Evolutionary conservation across 2,329 filamentous ascomycete species (phyloP).

Genomic region (Berkeleyomyces rouxiae): DNA sequence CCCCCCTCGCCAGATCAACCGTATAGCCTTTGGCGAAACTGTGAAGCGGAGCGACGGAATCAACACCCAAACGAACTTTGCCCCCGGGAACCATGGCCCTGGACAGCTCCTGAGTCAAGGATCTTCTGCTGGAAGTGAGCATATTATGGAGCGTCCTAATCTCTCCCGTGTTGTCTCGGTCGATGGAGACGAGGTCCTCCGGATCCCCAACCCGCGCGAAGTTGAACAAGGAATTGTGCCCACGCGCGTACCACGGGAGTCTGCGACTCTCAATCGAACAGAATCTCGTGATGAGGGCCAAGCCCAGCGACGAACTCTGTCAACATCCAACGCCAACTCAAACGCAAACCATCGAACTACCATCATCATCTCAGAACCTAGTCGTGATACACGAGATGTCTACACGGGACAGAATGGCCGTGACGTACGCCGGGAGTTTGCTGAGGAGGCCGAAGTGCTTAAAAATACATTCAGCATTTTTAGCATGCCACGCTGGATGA

Average conservation of each 20-base stretch:
- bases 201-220: conserved; percentile 83
- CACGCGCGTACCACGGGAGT: conserved; percentile 25
- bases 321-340: neutral
- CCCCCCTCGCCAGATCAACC: neutral
- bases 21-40: conserved; percentile 52
- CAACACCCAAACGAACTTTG: conserved; percentile 15
- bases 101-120: conserved; percentile 23
- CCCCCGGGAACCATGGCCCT: conserved; percentile 5
- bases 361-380: conserved; percentile 46
- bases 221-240: conserved; percentile 70
- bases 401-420: neutral
- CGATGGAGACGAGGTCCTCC: conserved; percentile 55
- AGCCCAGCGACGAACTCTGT: neutral
- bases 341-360: conserved; percentile 7
- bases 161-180: conserved; percentile 37
- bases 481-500: conserved; percentile 11
- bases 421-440: conserved; percentile 19
- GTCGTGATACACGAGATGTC: conserved; percentile 18
- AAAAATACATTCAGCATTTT: conserved; percentile 18
- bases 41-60: conserved; percentile 43
- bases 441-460: conserved; percentile 22
- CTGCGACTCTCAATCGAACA: neutral
- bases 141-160: conserved; percentile 3
- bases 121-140: conserved; percentile 20
- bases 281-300: conserved; percentile 9